A percentile compares a stretch with the other conserved stretches of the same genome.
Conservation (phyloP, 176 grass and related monocot genomes). For the Secale cereale region DNA sequence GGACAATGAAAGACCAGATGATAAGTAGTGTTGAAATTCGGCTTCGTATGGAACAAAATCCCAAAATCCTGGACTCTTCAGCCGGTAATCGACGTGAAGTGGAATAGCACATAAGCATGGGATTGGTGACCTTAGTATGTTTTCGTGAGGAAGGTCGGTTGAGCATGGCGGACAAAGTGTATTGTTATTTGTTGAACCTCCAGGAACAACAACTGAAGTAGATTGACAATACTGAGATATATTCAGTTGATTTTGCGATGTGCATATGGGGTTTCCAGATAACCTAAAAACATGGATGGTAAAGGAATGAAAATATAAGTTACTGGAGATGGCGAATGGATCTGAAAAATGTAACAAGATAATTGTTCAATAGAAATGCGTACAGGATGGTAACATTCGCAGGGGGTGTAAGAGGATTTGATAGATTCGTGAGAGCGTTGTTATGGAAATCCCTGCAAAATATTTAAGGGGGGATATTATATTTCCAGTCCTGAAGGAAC, state of each 20-base stretch:
- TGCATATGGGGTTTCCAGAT: conserved; percentile 62
- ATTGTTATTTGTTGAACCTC: conserved; percentile 3
- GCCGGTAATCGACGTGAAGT: conserved; percentile 52
- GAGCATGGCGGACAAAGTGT: conserved; percentile 32
- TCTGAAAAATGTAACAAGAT: background rate
- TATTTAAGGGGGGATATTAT: conserved; percentile 25
- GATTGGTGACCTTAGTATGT: conserved; percentile 27
- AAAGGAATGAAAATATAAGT: conserved; percentile 15
- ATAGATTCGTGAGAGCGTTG: conserved; percentile 50
- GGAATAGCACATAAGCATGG: conserved; percentile 39
- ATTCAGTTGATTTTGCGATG: conserved; percentile 28
- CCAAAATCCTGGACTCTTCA: conserved; percentile 76
- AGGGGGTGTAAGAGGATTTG: conserved; percentile 55
- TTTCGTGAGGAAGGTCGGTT: conserved; percentile 25
- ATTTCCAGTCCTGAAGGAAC: background rate
- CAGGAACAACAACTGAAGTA: background rate
- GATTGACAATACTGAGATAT: conserved; percentile 49
- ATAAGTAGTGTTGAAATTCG: conserved; percentile 53
- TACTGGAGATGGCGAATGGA: background rate
- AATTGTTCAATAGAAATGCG: conserved; percentile 25
- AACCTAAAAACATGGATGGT: conserved; percentile 46
- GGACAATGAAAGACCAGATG: conserved; percentile 38
- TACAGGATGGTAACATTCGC: conserved; percentile 71
- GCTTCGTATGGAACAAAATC: conserved; percentile 45
- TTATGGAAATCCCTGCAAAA: conserved; percentile 75